Base-by-base conservation (phyloP, 768 basidiomycete genomes). In the Strobilomyces echinocephalus region DNA sequence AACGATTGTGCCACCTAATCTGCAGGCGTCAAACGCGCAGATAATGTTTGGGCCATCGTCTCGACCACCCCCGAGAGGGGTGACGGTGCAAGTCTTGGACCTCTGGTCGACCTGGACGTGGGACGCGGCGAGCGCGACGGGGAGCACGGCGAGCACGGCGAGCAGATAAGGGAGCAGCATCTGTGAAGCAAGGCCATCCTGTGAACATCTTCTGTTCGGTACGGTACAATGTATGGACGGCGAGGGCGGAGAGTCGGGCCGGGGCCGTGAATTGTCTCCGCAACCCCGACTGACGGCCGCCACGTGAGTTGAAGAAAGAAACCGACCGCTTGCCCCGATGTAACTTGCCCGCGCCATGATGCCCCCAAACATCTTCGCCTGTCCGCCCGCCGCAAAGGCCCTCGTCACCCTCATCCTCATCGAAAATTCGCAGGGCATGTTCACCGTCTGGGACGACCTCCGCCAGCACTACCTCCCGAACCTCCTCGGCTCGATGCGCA, bases 351-450 rank as follows among this genome's bases (percentile, higher is more conserved):
- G 35, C 47, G 20, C 18, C 57, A 9, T 5, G 7, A 54, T 59
- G 59, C 18, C 57, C 1, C 44, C 26, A 10, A 38, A 53, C 49
- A 67, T 68, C 47, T 69, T 68, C 60, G 8, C 57, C n/a, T 59
- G 57, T 38, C 10, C 58, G 2, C 53, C 61, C 7, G 39, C 52
- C 1, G 55, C 53, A 8, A 61, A 54, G 36, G 67, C 67, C 1
- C 58, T 68, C 52, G 56, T 68, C 45, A 69, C 74, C n/a, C 71
- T 81, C 47, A 60, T 82, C 54, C 70, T 84, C 54, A 73, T 83
- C 57, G 82, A 84, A 68, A 82, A 83, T 60, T 82, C 82, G 0
- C 69, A 70, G 33, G 63, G 66, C 1, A 77, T 81, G 71, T 63
- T 67, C 24, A 18, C 56, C 7, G 67, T 73, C 21, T 83, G 82